Evolutionary conservation across 352 stramenopile genomes (phyloP), one percentile per base, ranked within the genome.

Genomic region (Phytophthora ramorum): DNA sequence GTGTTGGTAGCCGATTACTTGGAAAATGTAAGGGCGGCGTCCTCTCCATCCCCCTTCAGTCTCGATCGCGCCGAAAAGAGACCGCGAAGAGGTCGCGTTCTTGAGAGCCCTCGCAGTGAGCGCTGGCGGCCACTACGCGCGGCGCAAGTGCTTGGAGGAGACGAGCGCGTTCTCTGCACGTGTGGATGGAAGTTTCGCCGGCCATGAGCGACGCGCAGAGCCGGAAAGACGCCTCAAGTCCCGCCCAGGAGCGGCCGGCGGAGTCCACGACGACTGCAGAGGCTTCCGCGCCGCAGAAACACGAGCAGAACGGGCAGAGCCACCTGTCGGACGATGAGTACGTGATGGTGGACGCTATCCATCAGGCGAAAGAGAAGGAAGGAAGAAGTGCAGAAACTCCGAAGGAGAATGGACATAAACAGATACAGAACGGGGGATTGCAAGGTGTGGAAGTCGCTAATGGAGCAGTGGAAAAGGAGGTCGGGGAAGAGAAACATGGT

Each of bases 141-240:
- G 17, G n/a, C 43, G 19, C n/a, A 19, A 52, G 35, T 12, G 47
- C 5, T 30, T 26, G 2, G 1, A 60, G 41, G n/a, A 7, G 22
- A 62, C 53, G 4, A 51, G 17, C 63, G 16, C 7, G 51, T 22
- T 35, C 19, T 41, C 2, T 14, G 14, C 10, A 58, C 48, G 26
- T 10, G 20, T 51, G 43, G 26, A 54, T 56, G 40, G 17, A 38
- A 44, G 26, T 71, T 17, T 58, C 24, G 32, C 19, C 48, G 35
- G 41, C 38, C n/a, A 75, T 75, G 62, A 67, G 61, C 65, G 56
- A 52, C 37, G 17, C 24, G 7, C 56, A 52, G 53, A 75, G 45
- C 47, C 65, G 61, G 49, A 51, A 73, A 43, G 57, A 78, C 26
- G 43, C 56, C 16, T 4, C 48, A 5, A 63, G 46, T 45, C 41